Conservation (phyloP, 2,329 filamentous ascomycete species). For the Raffaelea arxii region DNA sequence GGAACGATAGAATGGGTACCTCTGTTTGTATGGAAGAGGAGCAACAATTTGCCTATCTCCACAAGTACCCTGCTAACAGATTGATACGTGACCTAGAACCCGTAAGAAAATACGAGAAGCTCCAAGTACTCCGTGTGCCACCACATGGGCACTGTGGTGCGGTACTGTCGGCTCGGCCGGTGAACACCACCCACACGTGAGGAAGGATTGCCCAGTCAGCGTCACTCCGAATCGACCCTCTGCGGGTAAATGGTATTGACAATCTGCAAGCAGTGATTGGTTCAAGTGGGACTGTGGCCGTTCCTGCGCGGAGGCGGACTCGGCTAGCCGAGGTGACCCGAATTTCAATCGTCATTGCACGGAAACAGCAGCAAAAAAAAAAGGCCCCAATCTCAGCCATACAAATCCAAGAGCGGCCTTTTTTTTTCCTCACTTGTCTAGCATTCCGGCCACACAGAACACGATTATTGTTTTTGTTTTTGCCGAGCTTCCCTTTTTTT, state of each 20-base stretch:
- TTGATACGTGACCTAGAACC: no score
- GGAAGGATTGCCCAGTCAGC: slow-evolving; percentile 10
- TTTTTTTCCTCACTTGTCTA: neutral
- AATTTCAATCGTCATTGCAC: slow-evolving; percentile 13
- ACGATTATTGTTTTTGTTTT: no score
- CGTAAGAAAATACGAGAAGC: no score
- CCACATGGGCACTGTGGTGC: neutral
- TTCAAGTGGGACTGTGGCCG: neutral
- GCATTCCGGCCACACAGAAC: neutral
- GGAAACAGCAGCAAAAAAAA: slow-evolving; percentile 6
- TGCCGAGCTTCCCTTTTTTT: neutral
- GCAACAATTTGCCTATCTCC: no score
- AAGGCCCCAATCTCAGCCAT: slow-evolving; percentile 1
- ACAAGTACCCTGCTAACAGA: no score
- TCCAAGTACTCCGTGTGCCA: neutral
- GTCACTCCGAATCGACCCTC: slow-evolving; percentile 11
- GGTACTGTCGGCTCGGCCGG: neutral
- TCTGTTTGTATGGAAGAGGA: no score
- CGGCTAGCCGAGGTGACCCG: slow-evolving; percentile 15
- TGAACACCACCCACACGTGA: neutral
- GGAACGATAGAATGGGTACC: no score
- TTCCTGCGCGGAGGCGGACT: slow-evolving; percentile 6
- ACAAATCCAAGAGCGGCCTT: neutral
- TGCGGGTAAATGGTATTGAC: slow-evolving; percentile 10
- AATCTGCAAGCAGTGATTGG: slow-evolving; percentile 12